These are phyloP conservation scores for Paramarasmius palmivorus DNA, from an alignment of 1,284 basidiomycete genomes.

Conservation along the genomic window DNA sequence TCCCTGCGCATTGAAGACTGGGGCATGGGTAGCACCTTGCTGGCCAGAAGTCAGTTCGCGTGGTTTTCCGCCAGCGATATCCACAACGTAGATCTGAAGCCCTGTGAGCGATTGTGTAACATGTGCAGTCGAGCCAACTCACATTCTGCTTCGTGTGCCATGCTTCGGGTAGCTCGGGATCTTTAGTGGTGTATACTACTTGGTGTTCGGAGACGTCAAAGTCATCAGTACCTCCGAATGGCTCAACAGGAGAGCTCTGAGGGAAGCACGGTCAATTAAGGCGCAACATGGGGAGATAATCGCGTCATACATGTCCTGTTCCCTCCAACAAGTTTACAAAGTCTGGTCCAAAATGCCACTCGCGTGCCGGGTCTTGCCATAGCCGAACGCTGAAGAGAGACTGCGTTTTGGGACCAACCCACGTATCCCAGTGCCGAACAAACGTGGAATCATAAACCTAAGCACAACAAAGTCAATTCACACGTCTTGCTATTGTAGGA, in stretches of 20 bases:
- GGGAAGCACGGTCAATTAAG: slow-evolving; percentile 6
- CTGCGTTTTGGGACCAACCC: slow-evolving; percentile 72
- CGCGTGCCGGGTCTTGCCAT: slow-evolving; percentile 41
- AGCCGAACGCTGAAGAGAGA: slow-evolving; percentile 71
- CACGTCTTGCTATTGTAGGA: no score
- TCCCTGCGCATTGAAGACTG: slow-evolving; percentile 68
- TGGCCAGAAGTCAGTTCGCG: slow-evolving; percentile 76
- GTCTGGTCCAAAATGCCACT: slow-evolving; percentile 52
- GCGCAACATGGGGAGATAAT: slow-evolving; percentile 6
- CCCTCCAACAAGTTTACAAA: slow-evolving; percentile 65
- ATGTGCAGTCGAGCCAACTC: slow-evolving; percentile 14
- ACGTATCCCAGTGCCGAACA: slow-evolving; percentile 89
- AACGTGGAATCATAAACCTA: slow-evolving; percentile 79
- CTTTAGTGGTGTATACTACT: slow-evolving; percentile 85
- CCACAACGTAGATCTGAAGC: slow-evolving; percentile 63
- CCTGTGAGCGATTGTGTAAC: neutral
- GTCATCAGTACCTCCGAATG: slow-evolving; percentile 77
- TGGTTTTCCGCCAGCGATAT: slow-evolving; percentile 50
- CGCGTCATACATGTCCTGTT: slow-evolving; percentile 58
- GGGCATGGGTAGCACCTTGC: slow-evolving; percentile 78
- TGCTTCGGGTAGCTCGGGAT: slow-evolving; percentile 70
- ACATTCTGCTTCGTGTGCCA: slow-evolving; percentile 84
- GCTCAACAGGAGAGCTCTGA: slow-evolving; percentile 77
- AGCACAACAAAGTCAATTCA: no score
- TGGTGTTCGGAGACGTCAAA: slow-evolving; percentile 70